Conservation (phyloP, 83 land plant species). For the Picea engelmannii region DNA sequence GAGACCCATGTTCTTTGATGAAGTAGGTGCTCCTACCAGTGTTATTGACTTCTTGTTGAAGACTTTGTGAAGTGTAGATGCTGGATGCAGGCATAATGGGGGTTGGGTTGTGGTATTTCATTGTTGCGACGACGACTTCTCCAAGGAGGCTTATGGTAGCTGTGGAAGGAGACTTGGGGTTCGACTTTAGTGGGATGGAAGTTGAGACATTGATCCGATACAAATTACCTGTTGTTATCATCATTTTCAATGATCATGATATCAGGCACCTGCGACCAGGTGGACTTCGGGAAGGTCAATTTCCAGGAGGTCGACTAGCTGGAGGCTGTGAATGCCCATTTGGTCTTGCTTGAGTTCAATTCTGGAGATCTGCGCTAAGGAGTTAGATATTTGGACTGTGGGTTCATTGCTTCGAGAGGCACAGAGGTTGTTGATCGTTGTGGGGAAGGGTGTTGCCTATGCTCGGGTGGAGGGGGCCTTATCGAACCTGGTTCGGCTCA, state of each 20-base stretch:
- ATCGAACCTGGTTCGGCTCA: no score
- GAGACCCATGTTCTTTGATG: no score
- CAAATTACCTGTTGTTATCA: no score
- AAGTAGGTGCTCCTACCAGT: no score
- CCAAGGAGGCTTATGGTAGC: no score
- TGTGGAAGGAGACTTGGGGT: no score
- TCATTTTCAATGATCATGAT: conserved; percentile 79
- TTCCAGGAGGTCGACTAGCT: conserved; percentile 88
- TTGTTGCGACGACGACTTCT: conserved; percentile 87
- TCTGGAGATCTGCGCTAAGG: conserved; percentile 10
- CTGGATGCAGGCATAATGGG: no score
- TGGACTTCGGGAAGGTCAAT: conserved; percentile 65
- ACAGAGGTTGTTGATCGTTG: conserved; percentile 80
- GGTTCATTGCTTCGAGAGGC: conserved; percentile 68
- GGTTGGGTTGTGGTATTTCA: conserved; percentile 93
- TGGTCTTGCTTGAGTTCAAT: conserved; percentile 7
- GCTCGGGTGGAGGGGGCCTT: no score
- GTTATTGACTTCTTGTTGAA: no score
- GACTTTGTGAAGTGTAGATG: no score
- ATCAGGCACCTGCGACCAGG: conserved; percentile 88
- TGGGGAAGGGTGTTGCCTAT: conserved; percentile 99
- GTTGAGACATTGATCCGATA: no score
- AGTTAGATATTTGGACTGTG: conserved; percentile 48
- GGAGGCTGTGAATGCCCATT: conserved; percentile 47
- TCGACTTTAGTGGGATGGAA: no score